phyloP scores from a whole-genome alignment of 2,329 filamentous ascomycete species.

The Ciborinia camelliae region DNA sequence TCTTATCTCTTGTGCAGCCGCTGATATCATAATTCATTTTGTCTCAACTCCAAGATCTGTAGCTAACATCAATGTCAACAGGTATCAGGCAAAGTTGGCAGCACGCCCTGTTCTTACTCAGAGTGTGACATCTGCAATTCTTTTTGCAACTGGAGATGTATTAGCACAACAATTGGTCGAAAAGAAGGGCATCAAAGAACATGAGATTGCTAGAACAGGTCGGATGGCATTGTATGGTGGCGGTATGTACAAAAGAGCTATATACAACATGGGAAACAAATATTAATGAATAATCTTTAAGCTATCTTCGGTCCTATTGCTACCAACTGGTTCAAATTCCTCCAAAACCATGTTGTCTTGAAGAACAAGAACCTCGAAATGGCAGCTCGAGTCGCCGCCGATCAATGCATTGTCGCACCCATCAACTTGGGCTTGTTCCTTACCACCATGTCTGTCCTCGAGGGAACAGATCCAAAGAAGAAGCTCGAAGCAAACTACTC shows the following conservation, averaged over 20 bases:
- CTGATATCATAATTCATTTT: neutral
- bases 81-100: slow-evolving; percentile 84
- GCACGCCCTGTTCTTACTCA: slow-evolving; percentile 84
- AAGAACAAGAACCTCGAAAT: slow-evolving; percentile 57
- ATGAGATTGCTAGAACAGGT: slow-evolving; percentile 68
- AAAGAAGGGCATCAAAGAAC: slow-evolving; percentile 70
- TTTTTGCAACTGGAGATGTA: slow-evolving; percentile 89
- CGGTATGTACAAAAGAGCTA: slow-evolving; percentile 35
- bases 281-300: slow-evolving; percentile 33
- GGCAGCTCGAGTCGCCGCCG: slow-evolving; percentile 58
- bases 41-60: slow-evolving; percentile 11
- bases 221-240: slow-evolving; percentile 81
- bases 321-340: slow-evolving; percentile 66
- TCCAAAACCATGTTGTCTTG: slow-evolving; percentile 59
- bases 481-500: slow-evolving; percentile 59
- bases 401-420: slow-evolving; percentile 65
- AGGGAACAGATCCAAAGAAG: slow-evolving; percentile 56
- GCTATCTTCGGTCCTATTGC: slow-evolving; percentile 68
- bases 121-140: slow-evolving; percentile 81
- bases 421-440: slow-evolving; percentile 63
- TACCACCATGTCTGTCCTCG: slow-evolving; percentile 64
- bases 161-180: slow-evolving; percentile 91
- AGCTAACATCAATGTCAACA: slow-evolving; percentile 38
- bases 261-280: neutral
- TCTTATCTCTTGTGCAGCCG: slow-evolving; percentile 9